These are phyloP conservation scores for Pythium volutum DNA, from an alignment of 352 stramenopile genomes.

Conservation along the genomic window DNA sequence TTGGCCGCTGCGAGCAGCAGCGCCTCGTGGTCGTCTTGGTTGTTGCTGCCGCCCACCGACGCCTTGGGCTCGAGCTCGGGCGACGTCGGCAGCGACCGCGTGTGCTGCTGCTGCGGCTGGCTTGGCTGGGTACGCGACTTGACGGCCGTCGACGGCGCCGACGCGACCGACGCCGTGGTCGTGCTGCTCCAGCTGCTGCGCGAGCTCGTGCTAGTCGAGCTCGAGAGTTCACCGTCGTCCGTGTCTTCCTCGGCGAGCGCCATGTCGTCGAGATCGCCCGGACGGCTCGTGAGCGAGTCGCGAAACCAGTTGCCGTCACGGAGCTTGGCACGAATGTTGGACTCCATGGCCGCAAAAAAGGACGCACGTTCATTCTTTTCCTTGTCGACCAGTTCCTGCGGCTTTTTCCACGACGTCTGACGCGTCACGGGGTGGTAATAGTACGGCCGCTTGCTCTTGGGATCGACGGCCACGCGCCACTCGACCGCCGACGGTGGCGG, in stretches of 20 bases:
- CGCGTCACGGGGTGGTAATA: slow-evolving; percentile 96
- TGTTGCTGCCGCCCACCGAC: slow-evolving; percentile 29
- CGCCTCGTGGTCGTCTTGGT: slow-evolving; percentile 30
- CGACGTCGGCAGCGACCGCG: slow-evolving; percentile 45
- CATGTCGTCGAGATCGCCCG: slow-evolving; percentile 39
- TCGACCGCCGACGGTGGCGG: slow-evolving; percentile 27
- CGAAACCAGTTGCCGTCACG: slow-evolving; percentile 57
- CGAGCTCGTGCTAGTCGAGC: slow-evolving; percentile 31
- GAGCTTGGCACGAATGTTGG: slow-evolving; percentile 92
- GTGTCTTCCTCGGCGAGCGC: slow-evolving; percentile 8
- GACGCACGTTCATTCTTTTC: slow-evolving; percentile 77
- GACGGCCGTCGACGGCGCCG: not conserved
- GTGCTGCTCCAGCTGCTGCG: slow-evolving; percentile 31
- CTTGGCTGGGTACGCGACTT: not conserved
- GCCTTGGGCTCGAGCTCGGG: slow-evolving; percentile 28
- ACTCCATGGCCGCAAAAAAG: slow-evolving; percentile 97
- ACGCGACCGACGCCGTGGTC: slow-evolving; percentile 14
- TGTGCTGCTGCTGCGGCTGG: slow-evolving; percentile 12
- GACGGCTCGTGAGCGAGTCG: slow-evolving; percentile 29
- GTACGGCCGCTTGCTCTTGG: slow-evolving; percentile 91
- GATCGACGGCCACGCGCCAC: slow-evolving; percentile 77
- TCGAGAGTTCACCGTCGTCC: slow-evolving; percentile 20
- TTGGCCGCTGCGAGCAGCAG: slow-evolving; percentile 27
- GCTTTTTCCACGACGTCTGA: slow-evolving; percentile 98
- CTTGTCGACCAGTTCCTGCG: slow-evolving; percentile 64